Evolutionary conservation across 2,329 filamentous ascomycete species (phyloP).

Genomic region (Neonectria sp.): DNA sequence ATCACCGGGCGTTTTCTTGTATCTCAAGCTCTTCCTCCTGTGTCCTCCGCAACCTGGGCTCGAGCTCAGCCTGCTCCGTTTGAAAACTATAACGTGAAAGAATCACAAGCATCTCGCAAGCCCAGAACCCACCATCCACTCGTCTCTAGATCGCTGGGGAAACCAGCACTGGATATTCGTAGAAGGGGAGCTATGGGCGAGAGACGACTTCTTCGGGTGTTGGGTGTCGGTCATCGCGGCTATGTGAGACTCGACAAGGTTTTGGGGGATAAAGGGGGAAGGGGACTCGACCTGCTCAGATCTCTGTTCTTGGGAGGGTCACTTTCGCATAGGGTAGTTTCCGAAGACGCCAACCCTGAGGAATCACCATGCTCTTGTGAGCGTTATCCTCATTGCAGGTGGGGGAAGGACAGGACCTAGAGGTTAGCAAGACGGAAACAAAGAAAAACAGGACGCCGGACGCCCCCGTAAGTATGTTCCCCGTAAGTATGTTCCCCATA

Average conservation of each 20-base stretch:
- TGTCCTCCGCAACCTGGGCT: slow-evolving; percentile 5
- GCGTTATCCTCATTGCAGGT: slow-evolving; percentile 47
- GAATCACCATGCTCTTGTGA: slow-evolving; percentile 45
- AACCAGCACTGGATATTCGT: background rate
- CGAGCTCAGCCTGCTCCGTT: slow-evolving; percentile 62
- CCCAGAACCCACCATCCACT: slow-evolving; percentile 2
- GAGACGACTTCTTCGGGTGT: slow-evolving; percentile 40
- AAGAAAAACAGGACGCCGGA: slow-evolving; percentile 7
- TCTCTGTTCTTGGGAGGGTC: slow-evolving; percentile 63
- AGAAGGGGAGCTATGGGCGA: slow-evolving; percentile 5
- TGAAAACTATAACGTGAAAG: slow-evolving; percentile 65
- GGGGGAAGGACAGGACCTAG: background rate
- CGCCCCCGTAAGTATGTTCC: background rate
- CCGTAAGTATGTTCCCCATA: background rate
- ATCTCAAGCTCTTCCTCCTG: slow-evolving; percentile 12
- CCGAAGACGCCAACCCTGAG: slow-evolving; percentile 30
- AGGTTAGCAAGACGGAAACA: background rate
- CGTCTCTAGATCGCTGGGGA: background rate
- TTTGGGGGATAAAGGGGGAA: slow-evolving; percentile 10
- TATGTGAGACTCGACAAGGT: slow-evolving; percentile 33
- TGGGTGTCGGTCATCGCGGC: slow-evolving; percentile 57
- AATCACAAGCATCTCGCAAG: slow-evolving; percentile 48
- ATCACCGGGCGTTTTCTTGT: slow-evolving; percentile 60
- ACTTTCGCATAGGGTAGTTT: slow-evolving; percentile 36
- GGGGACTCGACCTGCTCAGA: slow-evolving; percentile 59